Percentiles rank a stretch among this genome's conserved stretches.
Evolutionary conservation across 139 green algal genomes (phyloP).

Genomic region (Chlamydomonas asymmetrica): DNA sequence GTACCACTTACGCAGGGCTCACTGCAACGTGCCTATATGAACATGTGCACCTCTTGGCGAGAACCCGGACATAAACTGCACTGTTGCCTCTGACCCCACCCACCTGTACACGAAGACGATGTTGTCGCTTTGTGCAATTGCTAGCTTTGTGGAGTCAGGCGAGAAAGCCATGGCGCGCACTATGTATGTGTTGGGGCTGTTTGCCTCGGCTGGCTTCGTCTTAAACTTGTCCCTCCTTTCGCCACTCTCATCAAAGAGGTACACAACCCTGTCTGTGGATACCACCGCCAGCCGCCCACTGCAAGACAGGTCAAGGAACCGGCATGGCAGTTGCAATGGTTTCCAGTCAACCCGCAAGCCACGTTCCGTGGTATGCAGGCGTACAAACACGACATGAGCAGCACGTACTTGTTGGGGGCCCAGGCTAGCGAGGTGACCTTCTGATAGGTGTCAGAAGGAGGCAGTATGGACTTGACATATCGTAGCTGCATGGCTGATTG

Average conservation of each 20-base stretch:
- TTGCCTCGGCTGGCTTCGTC: slow-evolving; percentile 59
- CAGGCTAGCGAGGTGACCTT: slow-evolving; percentile 72
- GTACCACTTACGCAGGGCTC: too few species aligned
- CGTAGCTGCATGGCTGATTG: slow-evolving; percentile 63
- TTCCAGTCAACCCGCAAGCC: too few species aligned
- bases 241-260: slow-evolving; percentile 83
- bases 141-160: slow-evolving; percentile 79
- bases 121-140: slow-evolving; percentile 85
- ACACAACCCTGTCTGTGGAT: slow-evolving; percentile 77
- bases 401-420: slow-evolving; percentile 69
- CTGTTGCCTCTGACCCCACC: too few species aligned
- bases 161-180: slow-evolving; percentile 82
- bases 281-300: slow-evolving; percentile 73
- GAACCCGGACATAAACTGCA: too few species aligned
- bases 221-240: slow-evolving; percentile 86
- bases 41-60: too few species aligned
- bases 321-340: background rate
- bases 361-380: too few species aligned
- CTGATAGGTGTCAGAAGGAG: slow-evolving; percentile 51
- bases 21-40: too few species aligned
- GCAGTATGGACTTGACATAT: slow-evolving; percentile 61
- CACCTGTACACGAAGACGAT: slow-evolving; percentile 89
- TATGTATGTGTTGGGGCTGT: slow-evolving; percentile 51
- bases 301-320: slow-evolving; percentile 6
- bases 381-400: too few species aligned